phyloP scores from a whole-genome alignment of 495 filamentous ascomycete species.

The Paragyromitra xinjiangensis region DNA sequence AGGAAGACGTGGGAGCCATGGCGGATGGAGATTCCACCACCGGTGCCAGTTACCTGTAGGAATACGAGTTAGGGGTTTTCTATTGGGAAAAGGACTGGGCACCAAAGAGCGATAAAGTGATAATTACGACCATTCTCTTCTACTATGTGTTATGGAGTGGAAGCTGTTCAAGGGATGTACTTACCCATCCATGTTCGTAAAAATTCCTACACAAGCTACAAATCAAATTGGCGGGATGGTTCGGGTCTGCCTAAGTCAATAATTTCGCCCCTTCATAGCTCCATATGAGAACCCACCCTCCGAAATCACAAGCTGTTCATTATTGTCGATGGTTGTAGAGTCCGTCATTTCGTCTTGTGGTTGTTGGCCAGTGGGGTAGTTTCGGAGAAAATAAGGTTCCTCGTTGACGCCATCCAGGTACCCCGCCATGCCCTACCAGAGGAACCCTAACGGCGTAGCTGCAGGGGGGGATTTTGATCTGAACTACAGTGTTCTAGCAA shows the following conservation, averaged over 20 bases:
- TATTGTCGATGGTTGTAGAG: conserved; percentile 59
- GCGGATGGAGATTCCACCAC: conserved; percentile 87
- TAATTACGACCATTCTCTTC: neutral
- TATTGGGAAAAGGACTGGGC: neutral
- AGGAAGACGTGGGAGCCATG: conserved; percentile 87
- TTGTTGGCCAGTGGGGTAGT: conserved; percentile 27
- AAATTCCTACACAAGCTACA: conserved; percentile 91
- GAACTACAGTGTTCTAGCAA: neutral
- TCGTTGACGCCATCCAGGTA: conserved; percentile 31
- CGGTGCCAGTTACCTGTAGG: conserved; percentile 78
- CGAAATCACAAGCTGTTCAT: conserved; percentile 80
- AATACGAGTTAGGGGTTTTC: neutral
- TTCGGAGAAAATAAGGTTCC: neutral
- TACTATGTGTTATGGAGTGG: neutral
- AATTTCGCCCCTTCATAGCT: neutral
- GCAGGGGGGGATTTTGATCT: neutral
- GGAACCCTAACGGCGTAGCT: conserved; percentile 25
- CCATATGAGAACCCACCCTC: conserved; percentile 33
- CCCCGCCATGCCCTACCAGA: conserved; percentile 34
- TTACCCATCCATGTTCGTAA: conserved; percentile 89
- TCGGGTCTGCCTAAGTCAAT: conserved; percentile 62
- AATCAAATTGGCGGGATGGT: conserved; percentile 94
- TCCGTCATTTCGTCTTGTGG: conserved; percentile 32
- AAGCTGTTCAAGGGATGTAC: neutral
- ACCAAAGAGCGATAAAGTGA: neutral